Evolutionary conservation across 495 filamentous ascomycete genomes (phyloP).

Genomic region (Cairneyella variabilis): DNA sequence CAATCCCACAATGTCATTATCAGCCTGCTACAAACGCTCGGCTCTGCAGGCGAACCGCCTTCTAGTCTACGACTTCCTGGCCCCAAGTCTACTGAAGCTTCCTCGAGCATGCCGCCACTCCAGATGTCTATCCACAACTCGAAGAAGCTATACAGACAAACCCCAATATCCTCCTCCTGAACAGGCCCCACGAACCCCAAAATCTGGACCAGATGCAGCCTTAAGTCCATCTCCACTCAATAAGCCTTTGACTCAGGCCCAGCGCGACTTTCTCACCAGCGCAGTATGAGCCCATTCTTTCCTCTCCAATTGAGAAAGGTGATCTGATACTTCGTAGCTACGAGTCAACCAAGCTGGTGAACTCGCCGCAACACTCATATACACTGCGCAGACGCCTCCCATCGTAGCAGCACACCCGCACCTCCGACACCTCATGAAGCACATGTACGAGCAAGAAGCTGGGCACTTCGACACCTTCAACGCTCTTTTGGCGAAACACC

Average conservation of each 20-base stretch:
- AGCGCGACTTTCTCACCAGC: constrained; percentile 72
- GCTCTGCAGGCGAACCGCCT: constrained; percentile 3
- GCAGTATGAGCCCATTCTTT: constrained; percentile 47
- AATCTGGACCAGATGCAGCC: constrained; percentile 6
- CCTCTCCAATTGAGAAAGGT: background rate
- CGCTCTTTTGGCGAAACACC: constrained; percentile 74
- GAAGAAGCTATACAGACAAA: background rate
- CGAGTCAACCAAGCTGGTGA: constrained; percentile 91
- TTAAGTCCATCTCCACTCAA: constrained; percentile 11
- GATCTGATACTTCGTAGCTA: constrained; percentile 29
- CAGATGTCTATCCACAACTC: constrained; percentile 13
- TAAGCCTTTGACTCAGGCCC: constrained; percentile 63
- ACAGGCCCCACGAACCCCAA: constrained; percentile 3
- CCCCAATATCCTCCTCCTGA: constrained; percentile 4
- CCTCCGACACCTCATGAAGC: constrained; percentile 83
- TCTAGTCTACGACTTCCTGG: constrained; percentile 28
- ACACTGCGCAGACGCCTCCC: constrained; percentile 70
- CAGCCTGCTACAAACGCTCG: constrained; percentile 6
- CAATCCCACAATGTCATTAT: constrained; percentile 17
- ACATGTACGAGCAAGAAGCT: constrained; percentile 98
- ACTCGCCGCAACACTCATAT: constrained; percentile 82
- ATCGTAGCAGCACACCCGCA: constrained; percentile 75
- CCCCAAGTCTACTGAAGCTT: constrained; percentile 18
- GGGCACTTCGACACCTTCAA: constrained; percentile 86
- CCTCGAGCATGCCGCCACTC: constrained; percentile 2